Base-by-base conservation (phyloP, 148 eudicot genomes). In the Hydrangea macrophylla region DNA sequence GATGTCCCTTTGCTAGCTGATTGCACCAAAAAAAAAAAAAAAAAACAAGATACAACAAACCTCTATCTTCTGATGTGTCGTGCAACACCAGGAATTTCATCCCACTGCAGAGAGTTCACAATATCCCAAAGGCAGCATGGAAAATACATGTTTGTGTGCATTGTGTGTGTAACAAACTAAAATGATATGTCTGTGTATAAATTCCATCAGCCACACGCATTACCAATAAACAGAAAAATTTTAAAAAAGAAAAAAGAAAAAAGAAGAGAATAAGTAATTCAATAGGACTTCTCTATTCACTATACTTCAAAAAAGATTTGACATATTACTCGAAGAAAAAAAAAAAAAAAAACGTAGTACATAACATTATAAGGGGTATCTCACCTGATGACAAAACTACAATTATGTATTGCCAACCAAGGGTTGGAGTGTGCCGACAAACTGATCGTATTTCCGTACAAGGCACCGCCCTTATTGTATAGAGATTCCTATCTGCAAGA, bases 321-420 rank as follows among this genome's bases (percentile, higher is more conserved):
- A 48, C 17, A 48, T 48, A 2, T 18, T 42, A 42, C 3, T n/a
- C n/a, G n/a, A n/a, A n/a, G n/a, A n/a, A n/a, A n/a, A n/a, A n/a
- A n/a, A n/a, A n/a, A 18, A 42, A 42, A 42, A 10, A 13, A 42
- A 42, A 42, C 1, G 15, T 42, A 42, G 15, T 42, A 18, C 15
- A 42, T 42, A 42, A n/a, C 3, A 42, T 42, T 45, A 69, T 24
- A 64, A 2, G n/a, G n/a, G 53, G 36, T 51, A 9, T 57, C 28
- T 63, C 73, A 90, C 97, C 97, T 66, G 96, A 88, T 73, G 91
- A 83, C 74, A 87, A 56, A 55, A 94, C 99, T 20, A 94, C 85
- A 55, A 94, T 94, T 33, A 90, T 62, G 63, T 90, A 94, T 70
- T 88, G 96, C 97, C 96, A 90, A 37, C 97, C 99, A 76, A 94